phyloP scores from a whole-genome alignment of 2,329 filamentous ascomycete genomes.

The Gremmenia infestans region DNA sequence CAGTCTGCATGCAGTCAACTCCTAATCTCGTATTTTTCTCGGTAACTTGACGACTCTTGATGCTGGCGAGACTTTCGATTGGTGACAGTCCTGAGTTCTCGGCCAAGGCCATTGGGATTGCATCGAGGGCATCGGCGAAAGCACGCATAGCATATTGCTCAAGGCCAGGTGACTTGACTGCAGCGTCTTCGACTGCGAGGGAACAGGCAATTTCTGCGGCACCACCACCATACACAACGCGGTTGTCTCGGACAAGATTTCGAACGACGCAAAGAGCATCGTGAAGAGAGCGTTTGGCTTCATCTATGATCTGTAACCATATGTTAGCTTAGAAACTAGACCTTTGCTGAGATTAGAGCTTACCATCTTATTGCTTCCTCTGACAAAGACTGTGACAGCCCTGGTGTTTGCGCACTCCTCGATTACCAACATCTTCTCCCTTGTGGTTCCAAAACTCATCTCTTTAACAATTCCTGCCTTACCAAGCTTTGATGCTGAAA shows the following conservation, averaged over 20 bases:
- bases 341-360: slow-evolving; percentile 28
- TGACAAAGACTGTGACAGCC: slow-evolving; percentile 92
- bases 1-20: slow-evolving; percentile 95
- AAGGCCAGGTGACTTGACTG: slow-evolving; percentile 90
- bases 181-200: slow-evolving; percentile 90
- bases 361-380: slow-evolving; percentile 99
- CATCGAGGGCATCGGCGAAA: slow-evolving; percentile 90
- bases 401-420: slow-evolving; percentile 98
- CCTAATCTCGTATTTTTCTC: slow-evolving; percentile 74
- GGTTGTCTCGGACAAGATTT: slow-evolving; percentile 92
- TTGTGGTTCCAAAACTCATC: slow-evolving; percentile 93
- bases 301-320: slow-evolving; percentile 79
- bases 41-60: slow-evolving; percentile 97
- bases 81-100: slow-evolving; percentile 96
- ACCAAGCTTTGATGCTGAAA: slow-evolving; percentile 86
- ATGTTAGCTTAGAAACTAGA: slow-evolving; percentile 18
- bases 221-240: slow-evolving; percentile 95
- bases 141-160: slow-evolving; percentile 99
- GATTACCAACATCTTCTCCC: slow-evolving; percentile 99
- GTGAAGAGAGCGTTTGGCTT: slow-evolving; percentile 95
- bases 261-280: slow-evolving; percentile 96
- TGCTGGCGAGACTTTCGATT: slow-evolving; percentile 87
- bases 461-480: slow-evolving; percentile 85
- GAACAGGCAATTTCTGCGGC: slow-evolving; percentile 97
- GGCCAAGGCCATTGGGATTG: slow-evolving; percentile 89